Base-by-base conservation (phyloP, 768 basidiomycete genomes). In the Rhodotorula diobovata region DNA sequence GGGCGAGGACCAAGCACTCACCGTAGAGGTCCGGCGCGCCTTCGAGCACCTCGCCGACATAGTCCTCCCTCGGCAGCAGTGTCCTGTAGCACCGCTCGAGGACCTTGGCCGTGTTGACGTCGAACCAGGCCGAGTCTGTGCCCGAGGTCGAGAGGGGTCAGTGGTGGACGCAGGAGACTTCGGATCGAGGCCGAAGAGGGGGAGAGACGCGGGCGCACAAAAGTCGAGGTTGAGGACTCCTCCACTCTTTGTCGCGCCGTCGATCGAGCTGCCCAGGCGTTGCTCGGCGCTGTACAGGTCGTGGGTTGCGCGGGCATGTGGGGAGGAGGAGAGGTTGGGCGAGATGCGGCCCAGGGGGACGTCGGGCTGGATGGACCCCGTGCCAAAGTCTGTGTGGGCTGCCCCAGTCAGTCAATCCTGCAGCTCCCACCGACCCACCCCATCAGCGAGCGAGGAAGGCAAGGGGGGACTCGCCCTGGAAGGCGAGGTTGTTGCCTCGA, bases 111-210 rank as follows among this genome's bases (percentile, higher is more conserved):
- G 77, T 76, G 60, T 93, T 91, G 43, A 94, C 85, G 72, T 94
- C 91, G 75, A 94, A 94, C 81, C 90, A 92, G 5, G 86, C 84
- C 77, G 92, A 90, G 78, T 93, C 73, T 74, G 70, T 58, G 2
- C 10, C 16, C 37, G 41, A n/a, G n/a, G n/a, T n/a, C n/a, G 15
- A 0, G 5, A 30, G 39, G 50, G 21, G 61, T 54, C 37, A 20
- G 9, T 15, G 3, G 9, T n/a, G n/a, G n/a, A n/a, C n/a, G n/a
- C n/a, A n/a, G n/a, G n/a, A n/a, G n/a, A n/a, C n/a, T n/a, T n/a
- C n/a, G n/a, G n/a, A n/a, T n/a, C n/a, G n/a, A 14, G 28, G 14
- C 0, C 51, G 1, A n/a, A 14, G 30, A 5, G 4, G 51, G 12
- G 8, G 5, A 50, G 48, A 10, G 15, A 11, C 14, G 51, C 8